Percentiles rank a stretch among this genome's conserved stretches.
Conservation (phyloP, 352 stramenopile genomes). For the Phytophthora ohioensis region DNA sequence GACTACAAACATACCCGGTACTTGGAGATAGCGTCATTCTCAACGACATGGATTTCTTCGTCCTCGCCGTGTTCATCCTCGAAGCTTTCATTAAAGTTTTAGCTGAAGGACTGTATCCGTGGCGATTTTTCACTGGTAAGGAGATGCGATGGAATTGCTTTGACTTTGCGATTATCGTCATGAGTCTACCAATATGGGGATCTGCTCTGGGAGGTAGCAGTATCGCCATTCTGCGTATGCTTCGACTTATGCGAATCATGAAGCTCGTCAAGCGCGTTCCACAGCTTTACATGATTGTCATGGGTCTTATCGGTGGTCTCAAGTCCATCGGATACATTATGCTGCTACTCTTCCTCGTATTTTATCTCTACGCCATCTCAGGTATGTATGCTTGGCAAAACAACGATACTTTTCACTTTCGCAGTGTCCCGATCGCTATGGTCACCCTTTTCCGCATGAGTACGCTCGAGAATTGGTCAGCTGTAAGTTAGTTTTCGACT, state of each 20-base stretch:
- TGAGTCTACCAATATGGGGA: conserved; percentile 78
- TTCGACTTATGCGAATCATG: conserved; percentile 90
- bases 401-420: conserved; percentile 90
- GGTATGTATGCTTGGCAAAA: conserved; percentile 91
- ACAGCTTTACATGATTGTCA: conserved; percentile 93
- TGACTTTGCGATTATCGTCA: conserved; percentile 86
- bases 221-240: conserved; percentile 86
- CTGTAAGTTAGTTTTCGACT: conserved; percentile 44
- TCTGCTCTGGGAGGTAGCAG: conserved; percentile 72
- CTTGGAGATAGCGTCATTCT: conserved; percentile 54
- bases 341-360: conserved; percentile 87
- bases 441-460: conserved; percentile 87
- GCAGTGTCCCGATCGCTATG: conserved; percentile 81
- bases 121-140: conserved; percentile 75
- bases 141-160: conserved; percentile 89
- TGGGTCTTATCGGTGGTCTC: conserved; percentile 88
- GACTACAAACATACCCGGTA: conserved; percentile 77
- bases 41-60: conserved; percentile 68
- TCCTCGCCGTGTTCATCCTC: conserved; percentile 81
- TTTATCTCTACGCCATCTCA: conserved; percentile 92
- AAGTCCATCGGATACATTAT: conserved; percentile 93
- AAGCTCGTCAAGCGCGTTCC: conserved; percentile 92
- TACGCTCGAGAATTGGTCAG: conserved; percentile 84
- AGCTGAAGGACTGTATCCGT: conserved; percentile 76
- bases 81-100: conserved; percentile 84